These are phyloP conservation scores for Arthrobotrys megalospora DNA, from an alignment of 2,329 filamentous ascomycete genomes.

Conservation along the genomic window DNA sequence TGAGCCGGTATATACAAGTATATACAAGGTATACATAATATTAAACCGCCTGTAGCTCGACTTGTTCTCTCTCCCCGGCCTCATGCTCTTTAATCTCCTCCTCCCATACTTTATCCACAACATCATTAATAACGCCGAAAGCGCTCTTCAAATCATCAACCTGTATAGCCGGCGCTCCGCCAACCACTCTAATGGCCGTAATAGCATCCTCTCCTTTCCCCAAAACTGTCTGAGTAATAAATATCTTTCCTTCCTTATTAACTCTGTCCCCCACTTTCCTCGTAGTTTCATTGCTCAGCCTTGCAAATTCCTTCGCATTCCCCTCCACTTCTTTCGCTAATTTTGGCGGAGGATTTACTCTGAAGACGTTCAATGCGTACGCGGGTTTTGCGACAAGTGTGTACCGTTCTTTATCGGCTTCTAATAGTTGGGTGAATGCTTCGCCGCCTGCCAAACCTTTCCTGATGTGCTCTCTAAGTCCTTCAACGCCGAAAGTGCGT, in stretches of 20 bases:
- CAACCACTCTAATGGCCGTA: conserved; percentile 86
- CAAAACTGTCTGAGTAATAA: conserved; percentile 83
- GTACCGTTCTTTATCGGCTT: conserved; percentile 78
- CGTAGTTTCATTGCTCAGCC: conserved; percentile 77
- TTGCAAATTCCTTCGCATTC: conserved; percentile 66
- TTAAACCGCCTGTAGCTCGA: conserved; percentile 56
- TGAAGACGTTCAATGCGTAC: conserved; percentile 85
- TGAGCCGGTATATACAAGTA: background rate
- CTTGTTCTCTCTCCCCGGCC: conserved; percentile 32
- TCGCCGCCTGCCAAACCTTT: conserved; percentile 80
- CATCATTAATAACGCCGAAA: conserved; percentile 79
- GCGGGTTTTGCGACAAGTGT: conserved; percentile 80
- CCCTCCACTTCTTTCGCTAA: conserved; percentile 43
- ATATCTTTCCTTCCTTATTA: conserved; percentile 82
- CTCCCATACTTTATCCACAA: conserved; percentile 57
- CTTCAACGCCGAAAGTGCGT: conserved; percentile 82
- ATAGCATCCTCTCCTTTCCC: conserved; percentile 71
- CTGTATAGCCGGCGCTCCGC: conserved; percentile 78
- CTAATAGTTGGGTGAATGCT: conserved; percentile 76
- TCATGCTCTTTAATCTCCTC: conserved; percentile 43
- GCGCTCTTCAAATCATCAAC: conserved; percentile 80
- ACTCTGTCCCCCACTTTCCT: conserved; percentile 82
- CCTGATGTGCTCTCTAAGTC: conserved; percentile 80
- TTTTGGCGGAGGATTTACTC: conserved; percentile 71
- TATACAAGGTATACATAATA: background rate